Evolutionary conservation across 2,329 filamentous ascomycete species (phyloP), one percentile per base, ranked within the genome.

Genomic region (Trichoderma asperellum): DNA sequence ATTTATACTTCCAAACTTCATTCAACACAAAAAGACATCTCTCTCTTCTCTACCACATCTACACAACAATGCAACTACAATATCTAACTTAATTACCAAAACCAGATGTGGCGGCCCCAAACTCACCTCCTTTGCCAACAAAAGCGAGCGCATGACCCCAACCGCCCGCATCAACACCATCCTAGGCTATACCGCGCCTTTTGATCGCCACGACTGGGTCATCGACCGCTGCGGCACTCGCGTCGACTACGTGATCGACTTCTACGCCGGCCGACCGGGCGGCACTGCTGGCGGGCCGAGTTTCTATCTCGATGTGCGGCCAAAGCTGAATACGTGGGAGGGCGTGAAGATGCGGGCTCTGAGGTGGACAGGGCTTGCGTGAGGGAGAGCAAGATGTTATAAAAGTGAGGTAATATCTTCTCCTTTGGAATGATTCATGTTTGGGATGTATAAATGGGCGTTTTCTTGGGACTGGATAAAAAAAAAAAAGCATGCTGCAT

Each of bases 131-230:
- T 99, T 99, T 78, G 88, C 89, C 4, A 96, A 96, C 70, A 83
- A 90, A 58, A 89, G 84, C 75, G 83, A 83, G 16, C 83, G 83
- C 70, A 83, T 97, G 83, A 96, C 92, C 4, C 96, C 96, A 0
- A 90, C 90, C 71, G 96, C 96, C 2, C 86, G 94, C 70, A 80
- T 96, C 73, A 96, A 97, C 79, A 92, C 90, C 5, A 80, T 94
- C 69, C 82, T 97, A 66, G 96, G 96, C n/a, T 98, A 97, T 79
- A 90, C 91, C 70, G 85, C 91, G 65, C 96, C 96, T 1, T 99
- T 99, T 80, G 96, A 99, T 81, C 86, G 96, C 34, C 96, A 99
- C 79, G 96, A 99, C 80, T 99, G 96, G 96, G 89, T 97, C 29
- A 91, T 99, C 43, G 94, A 99, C 81, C 86, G 96, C 63, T 98